Percentiles rank a stretch among this genome's conserved stretches.
These are phyloP conservation scores for Trichophyton simii DNA, from an alignment of 2,329 filamentous ascomycete species.

Conservation along the genomic window DNA sequence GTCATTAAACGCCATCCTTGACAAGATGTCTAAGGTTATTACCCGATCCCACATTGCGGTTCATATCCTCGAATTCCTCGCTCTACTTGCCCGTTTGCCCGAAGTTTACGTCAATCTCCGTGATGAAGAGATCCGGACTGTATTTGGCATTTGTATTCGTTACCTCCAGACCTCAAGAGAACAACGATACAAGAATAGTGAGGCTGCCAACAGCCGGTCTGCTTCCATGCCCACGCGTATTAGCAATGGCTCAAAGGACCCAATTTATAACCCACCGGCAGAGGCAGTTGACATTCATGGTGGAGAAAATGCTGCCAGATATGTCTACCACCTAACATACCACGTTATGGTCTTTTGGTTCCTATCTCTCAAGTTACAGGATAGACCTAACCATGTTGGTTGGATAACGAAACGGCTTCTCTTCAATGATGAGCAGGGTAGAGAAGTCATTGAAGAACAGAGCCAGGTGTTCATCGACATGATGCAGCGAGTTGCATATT, in stretches of 20 bases:
- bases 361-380: conserved; percentile 69
- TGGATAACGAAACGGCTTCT: conserved; percentile 81
- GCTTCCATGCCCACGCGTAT: conserved; percentile 28
- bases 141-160: conserved; percentile 89
- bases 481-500: conserved; percentile 78
- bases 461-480: conserved; percentile 89
- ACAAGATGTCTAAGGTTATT: conserved; percentile 91
- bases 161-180: conserved; percentile 84
- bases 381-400: conserved; percentile 69
- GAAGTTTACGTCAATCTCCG: conserved; percentile 78
- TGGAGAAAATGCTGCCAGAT: conserved; percentile 73
- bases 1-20: conserved; percentile 69
- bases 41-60: conserved; percentile 84
- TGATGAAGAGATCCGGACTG: conserved; percentile 81
- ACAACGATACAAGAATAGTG: conserved; percentile 26
- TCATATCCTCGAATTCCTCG: conserved; percentile 93
- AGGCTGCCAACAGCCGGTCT: conserved; percentile 23
- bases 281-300: conserved; percentile 28
- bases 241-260: conserved; percentile 34
- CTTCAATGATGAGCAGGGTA: conserved; percentile 63
- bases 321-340: conserved; percentile 86
- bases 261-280: conserved; percentile 17
- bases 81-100: conserved; percentile 70
- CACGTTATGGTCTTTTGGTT: conserved; percentile 98
- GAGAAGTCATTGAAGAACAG: conserved; percentile 73